Conservation (phyloP, 371 early-diverging fungal species). For the Mycotypha africana region DNA sequence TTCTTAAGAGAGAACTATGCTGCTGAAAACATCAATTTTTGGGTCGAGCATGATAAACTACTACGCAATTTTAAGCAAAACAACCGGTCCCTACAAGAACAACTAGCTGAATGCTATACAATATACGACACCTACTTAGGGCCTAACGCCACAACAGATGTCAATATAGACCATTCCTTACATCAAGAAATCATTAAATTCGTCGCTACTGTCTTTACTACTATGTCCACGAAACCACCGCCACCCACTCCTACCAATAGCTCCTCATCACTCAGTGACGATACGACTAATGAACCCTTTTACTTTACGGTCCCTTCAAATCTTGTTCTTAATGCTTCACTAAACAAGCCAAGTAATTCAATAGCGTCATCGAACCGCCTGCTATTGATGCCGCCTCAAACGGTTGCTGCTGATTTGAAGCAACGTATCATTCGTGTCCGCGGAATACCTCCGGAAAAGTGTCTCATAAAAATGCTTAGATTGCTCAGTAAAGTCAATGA, state of each 20-base stretch:
- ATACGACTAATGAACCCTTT: too few species aligned
- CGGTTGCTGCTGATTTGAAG: background rate
- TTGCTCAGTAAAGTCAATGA: conserved; percentile 60
- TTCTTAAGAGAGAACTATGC: conserved; percentile 59
- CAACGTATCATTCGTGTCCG: conserved; percentile 4
- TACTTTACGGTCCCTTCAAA: too few species aligned
- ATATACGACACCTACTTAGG: conserved; percentile 55
- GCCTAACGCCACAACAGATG: conserved; percentile 37
- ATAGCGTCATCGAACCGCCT: background rate
- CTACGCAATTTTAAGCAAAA: conserved; percentile 13
- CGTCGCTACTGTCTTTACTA: conserved; percentile 17
- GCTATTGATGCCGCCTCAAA: conserved; percentile 9
- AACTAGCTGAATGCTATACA: conserved; percentile 43
- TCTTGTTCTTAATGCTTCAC: too few species aligned
- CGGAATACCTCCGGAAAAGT: conserved; percentile 9
- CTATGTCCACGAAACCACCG: background rate
- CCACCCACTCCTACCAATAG: background rate
- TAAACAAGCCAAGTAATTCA: background rate
- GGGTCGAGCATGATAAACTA: conserved; percentile 42
- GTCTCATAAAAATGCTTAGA: conserved; percentile 24
- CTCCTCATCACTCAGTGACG: background rate
- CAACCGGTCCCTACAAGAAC: background rate
- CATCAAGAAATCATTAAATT: conserved; percentile 34
- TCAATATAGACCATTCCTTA: conserved; percentile 51
- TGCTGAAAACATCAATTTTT: conserved; percentile 60